Conservation (phyloP, 1,284 basidiomycete species). For the Sparassis latifolia region DNA sequence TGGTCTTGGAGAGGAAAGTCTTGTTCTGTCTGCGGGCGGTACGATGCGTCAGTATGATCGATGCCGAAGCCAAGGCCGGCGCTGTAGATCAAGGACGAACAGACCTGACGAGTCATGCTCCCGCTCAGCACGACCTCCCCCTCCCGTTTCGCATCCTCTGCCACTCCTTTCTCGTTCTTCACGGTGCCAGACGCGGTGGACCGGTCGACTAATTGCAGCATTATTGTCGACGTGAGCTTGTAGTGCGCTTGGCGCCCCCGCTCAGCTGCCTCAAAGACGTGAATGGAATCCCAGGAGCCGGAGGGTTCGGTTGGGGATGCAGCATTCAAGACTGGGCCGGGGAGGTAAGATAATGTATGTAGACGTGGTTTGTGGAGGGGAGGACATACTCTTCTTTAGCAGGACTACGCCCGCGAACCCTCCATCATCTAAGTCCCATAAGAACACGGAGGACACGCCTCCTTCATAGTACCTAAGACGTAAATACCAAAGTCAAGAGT, state of each 20-base stretch:
- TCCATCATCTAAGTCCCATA: slow-evolving; percentile 97
- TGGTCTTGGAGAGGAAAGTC: slow-evolving; percentile 76
- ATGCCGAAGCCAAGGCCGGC: not conserved
- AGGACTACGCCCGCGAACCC: slow-evolving; percentile 96
- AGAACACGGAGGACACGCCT: slow-evolving; percentile 94
- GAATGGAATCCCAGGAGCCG: slow-evolving; percentile 96
- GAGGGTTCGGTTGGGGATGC: slow-evolving; percentile 51
- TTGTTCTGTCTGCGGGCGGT: slow-evolving; percentile 66
- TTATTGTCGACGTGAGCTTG: slow-evolving; percentile 95
- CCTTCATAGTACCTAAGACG: slow-evolving; percentile 86
- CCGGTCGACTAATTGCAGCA: slow-evolving; percentile 85
- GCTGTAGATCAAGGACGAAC: slow-evolving; percentile 16
- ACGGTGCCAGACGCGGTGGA: slow-evolving; percentile 28
- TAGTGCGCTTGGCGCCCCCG: slow-evolving; percentile 90
- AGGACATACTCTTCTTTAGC: slow-evolving; percentile 84
- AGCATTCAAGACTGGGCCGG: slow-evolving; percentile 50
- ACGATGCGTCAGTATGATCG: not conserved
- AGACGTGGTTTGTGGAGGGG: not conserved
- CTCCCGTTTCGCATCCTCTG: slow-evolving; percentile 43
- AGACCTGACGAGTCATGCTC: slow-evolving; percentile 93
- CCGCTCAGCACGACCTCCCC: slow-evolving; percentile 87
- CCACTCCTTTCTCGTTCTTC: slow-evolving; percentile 29
- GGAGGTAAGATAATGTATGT: not conserved
- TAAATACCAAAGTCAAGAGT: not conserved
- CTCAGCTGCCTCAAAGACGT: slow-evolving; percentile 93